Evolutionary conservation across 352 stramenopile genomes (phyloP), one percentile per base, ranked within the genome.

Genomic region (Globisporangium cystogenes): DNA sequence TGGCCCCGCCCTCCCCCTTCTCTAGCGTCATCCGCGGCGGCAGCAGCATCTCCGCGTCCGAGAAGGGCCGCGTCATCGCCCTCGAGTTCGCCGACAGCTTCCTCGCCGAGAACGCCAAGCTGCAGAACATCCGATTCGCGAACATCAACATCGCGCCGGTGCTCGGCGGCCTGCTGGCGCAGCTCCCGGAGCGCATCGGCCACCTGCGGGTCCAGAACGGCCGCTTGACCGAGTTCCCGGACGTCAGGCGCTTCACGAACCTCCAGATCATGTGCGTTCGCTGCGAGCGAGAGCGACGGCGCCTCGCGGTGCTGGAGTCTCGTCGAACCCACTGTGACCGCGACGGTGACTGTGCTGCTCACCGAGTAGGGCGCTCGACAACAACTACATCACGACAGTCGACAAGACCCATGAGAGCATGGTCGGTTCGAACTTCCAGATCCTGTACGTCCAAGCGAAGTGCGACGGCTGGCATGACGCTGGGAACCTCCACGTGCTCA

Each of bases 21-120:
- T 3, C 15, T 53, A 86, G 76, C 23, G 59, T 67, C 40, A 67
- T 85, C 37, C 69, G 66, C 11, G 76, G 73, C 11, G 73, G 76
- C 0, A 70, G 63, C 2, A 78, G 14, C 33, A 11, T 62, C 48
- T 49, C 64, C 12, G 52, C 60, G 47, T 71, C 72, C 14, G 64
- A 76, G 24, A 64, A 64, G 1, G 72, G 72, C 5, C 74, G 75
- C 40, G 67, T 83, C 14, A 74, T 68, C 0, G 61, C 74, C 31
- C 48, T 82, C 27, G 59, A 62, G 14, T 33, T 87, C 5, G 60
- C 54, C n/a, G 24, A 39, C 62, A 3, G 27, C 64, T 24, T 61
- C 79, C 29, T 51, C 82, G 26, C 49, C 44, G 33, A 16, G 1
- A 56, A 36, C 18, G 66, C 72, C 35, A 62, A 53, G 44, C 51